Base-by-base conservation (phyloP, 768 basidiomycete species). In the Trametes cingulata region DNA sequence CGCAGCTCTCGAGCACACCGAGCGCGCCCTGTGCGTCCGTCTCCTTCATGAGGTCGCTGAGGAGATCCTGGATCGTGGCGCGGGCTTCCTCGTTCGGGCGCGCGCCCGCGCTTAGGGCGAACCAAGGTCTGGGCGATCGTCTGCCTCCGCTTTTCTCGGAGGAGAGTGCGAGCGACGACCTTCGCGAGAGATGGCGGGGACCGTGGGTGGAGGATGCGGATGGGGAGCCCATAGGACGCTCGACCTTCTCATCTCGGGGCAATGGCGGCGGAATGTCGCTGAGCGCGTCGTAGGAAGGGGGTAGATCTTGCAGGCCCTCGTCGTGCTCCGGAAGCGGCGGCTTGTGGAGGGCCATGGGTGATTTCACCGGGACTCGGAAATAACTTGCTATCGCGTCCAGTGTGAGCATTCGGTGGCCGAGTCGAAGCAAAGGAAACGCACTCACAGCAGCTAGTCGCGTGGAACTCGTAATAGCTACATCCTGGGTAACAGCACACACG, bases 1-100 rank as follows among this genome's bases (percentile, higher is more conserved):
- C 78, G 65, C 89, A 91, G 67, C 83, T 85, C 33, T 80, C 77
- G 9, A 91, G 78, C 19, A 89, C 80, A 20, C 79, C 75, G 24
- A 66, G 64, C 55, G 67, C 67, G 24, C 64, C 67, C 15, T 56
- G 48, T 39, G 61, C 20, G 15, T 67, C 65, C 1, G 66, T 57
- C 20, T 71, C 67, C 49, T 72, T 69, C 9, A 76, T 72, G 54
- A 77, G 68, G 66, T 87, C 86, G 5, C 82, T 81, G 14, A 88
- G 63, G 19, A 88, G 79, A 1, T 77, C 74, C 1, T 80, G 73
- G 4, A 86, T 78, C 1, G 86, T 87, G 27, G 70, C 68, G 4
- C 77, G 78, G 33, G 86, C 79, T 65, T 87, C 82, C 25, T 54
- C 47, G 17, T 39, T 53, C 2, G 61, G 52, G 53, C 63, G 63